These are phyloP conservation scores for Pichia sp. DNA, from an alignment of 1,139 yeast species.

Conservation along the genomic window DNA sequence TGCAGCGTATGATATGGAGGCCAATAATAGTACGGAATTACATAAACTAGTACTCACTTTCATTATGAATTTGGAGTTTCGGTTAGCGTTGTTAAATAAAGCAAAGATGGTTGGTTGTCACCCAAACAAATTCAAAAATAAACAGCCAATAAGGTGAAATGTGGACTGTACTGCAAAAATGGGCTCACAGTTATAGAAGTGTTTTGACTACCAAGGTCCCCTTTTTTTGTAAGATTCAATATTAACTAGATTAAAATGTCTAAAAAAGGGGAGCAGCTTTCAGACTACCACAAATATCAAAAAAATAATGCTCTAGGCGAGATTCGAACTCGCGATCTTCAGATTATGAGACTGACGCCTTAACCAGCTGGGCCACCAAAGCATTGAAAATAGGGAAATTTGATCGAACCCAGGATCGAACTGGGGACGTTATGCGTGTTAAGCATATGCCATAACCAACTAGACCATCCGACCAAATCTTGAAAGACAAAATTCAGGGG, in stretches of 20 bases:
- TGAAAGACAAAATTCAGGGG: background rate
- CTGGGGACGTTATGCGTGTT: constrained; percentile 99
- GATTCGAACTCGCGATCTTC: constrained; percentile 24
- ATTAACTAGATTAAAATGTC: too few species aligned
- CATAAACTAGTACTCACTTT: background rate
- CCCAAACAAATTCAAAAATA: background rate
- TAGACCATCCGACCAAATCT: constrained; percentile 66
- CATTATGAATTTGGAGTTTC: constrained; percentile 1
- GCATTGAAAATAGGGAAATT: constrained; percentile 11
- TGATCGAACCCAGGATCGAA: constrained; percentile 99
- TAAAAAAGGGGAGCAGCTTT: background rate
- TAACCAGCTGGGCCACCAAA: constrained; percentile 23
- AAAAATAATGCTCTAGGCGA: constrained; percentile 19
- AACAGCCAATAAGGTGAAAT: too few species aligned
- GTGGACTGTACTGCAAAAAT: too few species aligned
- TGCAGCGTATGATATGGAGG: constrained; percentile 5
- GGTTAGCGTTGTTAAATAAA: background rate
- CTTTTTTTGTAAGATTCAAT: too few species aligned
- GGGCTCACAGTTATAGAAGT: too few species aligned
- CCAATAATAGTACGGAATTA: background rate
- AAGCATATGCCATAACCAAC: constrained; percentile 99
- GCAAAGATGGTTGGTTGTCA: background rate
- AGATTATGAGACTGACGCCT: constrained; percentile 23
- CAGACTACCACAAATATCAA: background rate
- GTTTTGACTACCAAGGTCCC: too few species aligned